Base-by-base conservation (phyloP, 208 protist genomes). In the Angomonas deanei region DNA sequence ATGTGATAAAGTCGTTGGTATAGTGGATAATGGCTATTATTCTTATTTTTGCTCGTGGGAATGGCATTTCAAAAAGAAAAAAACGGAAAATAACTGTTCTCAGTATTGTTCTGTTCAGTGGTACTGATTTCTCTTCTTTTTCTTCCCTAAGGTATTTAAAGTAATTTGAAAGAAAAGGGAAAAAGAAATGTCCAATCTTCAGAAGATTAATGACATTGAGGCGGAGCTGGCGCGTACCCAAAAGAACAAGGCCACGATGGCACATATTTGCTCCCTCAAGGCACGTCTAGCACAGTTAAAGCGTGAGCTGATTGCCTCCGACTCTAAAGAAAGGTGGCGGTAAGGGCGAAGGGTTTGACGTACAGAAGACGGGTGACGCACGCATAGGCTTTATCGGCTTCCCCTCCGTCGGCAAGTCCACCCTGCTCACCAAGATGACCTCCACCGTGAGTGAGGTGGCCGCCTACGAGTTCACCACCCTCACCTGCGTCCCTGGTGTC, bases 401-500 rank as follows among this genome's bases (percentile, higher is more conserved):
- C 72, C 97, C 97, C 0, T 98, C 97, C 1, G 97, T 99, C 6
- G 97, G 97, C 47, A 99, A 99, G 85, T 98, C 94, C 5, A 99
- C 98, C 0, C 84, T 99, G 32, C 76, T 99, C 42, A 97, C 80
- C 17, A 98, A 99, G 74, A 84, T 99, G 73, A 99, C 98, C 13
- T 93, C 88, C 27, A 99, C 97, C 1, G 72, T 97, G 60, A 99
- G 97, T 5, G 97, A 98, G 72, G 95, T 98, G 19, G 98, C 94
- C 36, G 96, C 94, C 17, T 99, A 99, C 79, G 98, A 99, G 79
- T 99, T 99, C 79, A 99, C 98, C 1, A 99, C 98, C 8, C 82
- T 99, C 17, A 99, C 98, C 1, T 99, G 97, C 71, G 97, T 99
- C 49, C 98, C 97, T 23, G 98, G 94, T 65, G 87, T 97, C 19